Base-by-base conservation (phyloP, 345 rosid species). In the Camelina sativa region DNA sequence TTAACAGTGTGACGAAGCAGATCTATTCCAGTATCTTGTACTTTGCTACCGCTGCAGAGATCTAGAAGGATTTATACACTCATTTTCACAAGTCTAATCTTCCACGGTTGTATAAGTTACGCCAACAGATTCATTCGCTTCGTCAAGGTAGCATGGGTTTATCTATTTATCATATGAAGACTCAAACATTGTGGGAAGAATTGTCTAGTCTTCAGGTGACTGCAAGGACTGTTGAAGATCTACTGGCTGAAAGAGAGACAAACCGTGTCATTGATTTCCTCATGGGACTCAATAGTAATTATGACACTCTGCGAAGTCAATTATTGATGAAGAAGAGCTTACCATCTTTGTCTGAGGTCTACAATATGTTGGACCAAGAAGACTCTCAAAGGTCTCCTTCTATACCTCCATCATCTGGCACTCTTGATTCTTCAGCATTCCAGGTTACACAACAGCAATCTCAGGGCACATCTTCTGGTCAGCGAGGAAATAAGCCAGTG, bases 231-330 rank as follows among this genome's bases (percentile, higher is more conserved):
- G 0, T 25, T 6, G 5, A 13, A 1, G 60, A 25, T 2, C 1
- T 55, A 0, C 0, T 55, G 0, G 16, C 1, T 12, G 37, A 25
- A 6, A 6, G 34, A 0, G 35, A 23, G 0, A 54, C 35, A 0
- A 54, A 25, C 0, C 1, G 59, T 0, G 59, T 54, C 0, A 55
- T 55, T 12, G 60, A 55, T 1, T 55, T 55, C 1, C 35, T 55
- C 0, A 55, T 25, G 60, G 60, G 37, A 0, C 16, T 55, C 3
- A 55, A 28, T 23, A 7, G 1, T 0, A 3, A 1, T 0, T 55
- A 55, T 20, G 60, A 55, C 0, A 55, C 17, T 0, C 5, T 55
- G 0, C 0, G 37, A 0, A 55, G 37, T 3, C 60, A 28, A 55
- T 55, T 1, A n/a, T 1, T 55, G 0, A 55, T 55, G 60, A 55